phyloP scores from a whole-genome alignment of 1,284 basidiomycete genomes.

The Neolentinus lepideus region DNA sequence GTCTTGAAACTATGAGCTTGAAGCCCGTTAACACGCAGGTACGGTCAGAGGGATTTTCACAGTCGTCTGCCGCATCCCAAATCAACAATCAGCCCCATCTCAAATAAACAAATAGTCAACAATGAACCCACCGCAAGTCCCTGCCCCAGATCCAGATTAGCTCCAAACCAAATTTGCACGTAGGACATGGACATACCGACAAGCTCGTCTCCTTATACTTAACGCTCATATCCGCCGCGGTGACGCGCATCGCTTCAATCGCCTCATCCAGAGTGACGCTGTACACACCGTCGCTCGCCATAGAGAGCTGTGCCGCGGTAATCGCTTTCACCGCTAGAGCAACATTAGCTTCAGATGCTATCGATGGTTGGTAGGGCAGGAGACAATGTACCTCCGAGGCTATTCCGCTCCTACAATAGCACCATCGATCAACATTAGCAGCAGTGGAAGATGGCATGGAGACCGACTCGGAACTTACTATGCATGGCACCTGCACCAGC shows the following conservation, averaged over 20 bases:
- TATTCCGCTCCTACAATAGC: slow-evolving; percentile 68
- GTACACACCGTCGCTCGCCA: slow-evolving; percentile 85
- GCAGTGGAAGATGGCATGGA: slow-evolving; percentile 2
- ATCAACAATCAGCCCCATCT: slow-evolving; percentile 4
- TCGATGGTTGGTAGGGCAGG: no score
- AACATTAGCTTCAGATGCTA: background rate
- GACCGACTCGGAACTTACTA: slow-evolving; percentile 45
- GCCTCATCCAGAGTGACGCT: slow-evolving; percentile 91
- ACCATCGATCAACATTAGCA: slow-evolving; percentile 3
- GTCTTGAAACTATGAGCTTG: no score
- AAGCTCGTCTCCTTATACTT: slow-evolving; percentile 93
- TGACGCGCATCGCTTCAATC: slow-evolving; percentile 92
- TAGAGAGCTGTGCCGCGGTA: slow-evolving; percentile 89
- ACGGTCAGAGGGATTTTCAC: slow-evolving; percentile 36
- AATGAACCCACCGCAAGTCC: slow-evolving; percentile 52
- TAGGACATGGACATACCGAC: slow-evolving; percentile 47
- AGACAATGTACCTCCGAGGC: slow-evolving; percentile 60
- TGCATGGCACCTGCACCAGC: slow-evolving; percentile 91
- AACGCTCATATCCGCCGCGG: slow-evolving; percentile 82
- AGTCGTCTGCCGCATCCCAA: slow-evolving; percentile 27
- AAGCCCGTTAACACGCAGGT: slow-evolving; percentile 25
- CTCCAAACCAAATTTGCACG: slow-evolving; percentile 2
- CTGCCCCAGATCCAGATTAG: slow-evolving; percentile 22
- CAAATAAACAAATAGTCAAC: background rate
- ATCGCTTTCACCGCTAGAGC: slow-evolving; percentile 76